Conservation (phyloP, 148 eudicot genomes). For the Persicaria maculosa region DNA sequence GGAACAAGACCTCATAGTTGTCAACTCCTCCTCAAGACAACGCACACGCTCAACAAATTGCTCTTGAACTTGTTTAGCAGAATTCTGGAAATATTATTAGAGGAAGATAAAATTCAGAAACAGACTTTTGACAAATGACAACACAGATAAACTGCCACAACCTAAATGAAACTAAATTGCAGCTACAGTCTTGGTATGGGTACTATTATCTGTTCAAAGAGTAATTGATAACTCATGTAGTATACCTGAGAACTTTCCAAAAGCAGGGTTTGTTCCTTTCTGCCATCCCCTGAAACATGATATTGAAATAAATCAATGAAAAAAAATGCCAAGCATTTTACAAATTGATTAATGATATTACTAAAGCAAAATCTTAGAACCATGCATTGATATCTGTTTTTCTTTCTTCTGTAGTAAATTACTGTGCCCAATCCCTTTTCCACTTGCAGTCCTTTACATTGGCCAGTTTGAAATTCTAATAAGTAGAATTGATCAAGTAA, state of each 20-base stretch:
- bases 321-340: too few species aligned
- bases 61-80: conserved; percentile 45
- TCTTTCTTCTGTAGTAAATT: too few species aligned
- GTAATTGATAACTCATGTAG: neutral
- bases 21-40: conserved; percentile 63
- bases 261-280: conserved; percentile 44
- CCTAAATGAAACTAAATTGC: neutral
- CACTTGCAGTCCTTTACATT: too few species aligned
- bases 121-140: neutral
- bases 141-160: neutral
- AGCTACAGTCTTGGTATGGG: neutral
- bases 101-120: neutral
- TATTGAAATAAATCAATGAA: neutral
- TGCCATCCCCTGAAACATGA: conserved; percentile 27
- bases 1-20: conserved; percentile 32
- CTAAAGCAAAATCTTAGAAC: too few species aligned
- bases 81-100: conserved; percentile 30
- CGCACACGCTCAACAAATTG: conserved; percentile 55
- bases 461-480: too few species aligned
- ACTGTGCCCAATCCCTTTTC: too few species aligned
- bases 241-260: conserved; percentile 54
- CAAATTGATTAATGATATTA: too few species aligned
- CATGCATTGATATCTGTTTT: too few species aligned
- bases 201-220: neutral
- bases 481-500: neutral